Percentiles rank a stretch among this genome's conserved stretches.
Evolutionary conservation across 768 basidiomycete genomes (phyloP).

Genomic region (Pisolithus microcarpus): DNA sequence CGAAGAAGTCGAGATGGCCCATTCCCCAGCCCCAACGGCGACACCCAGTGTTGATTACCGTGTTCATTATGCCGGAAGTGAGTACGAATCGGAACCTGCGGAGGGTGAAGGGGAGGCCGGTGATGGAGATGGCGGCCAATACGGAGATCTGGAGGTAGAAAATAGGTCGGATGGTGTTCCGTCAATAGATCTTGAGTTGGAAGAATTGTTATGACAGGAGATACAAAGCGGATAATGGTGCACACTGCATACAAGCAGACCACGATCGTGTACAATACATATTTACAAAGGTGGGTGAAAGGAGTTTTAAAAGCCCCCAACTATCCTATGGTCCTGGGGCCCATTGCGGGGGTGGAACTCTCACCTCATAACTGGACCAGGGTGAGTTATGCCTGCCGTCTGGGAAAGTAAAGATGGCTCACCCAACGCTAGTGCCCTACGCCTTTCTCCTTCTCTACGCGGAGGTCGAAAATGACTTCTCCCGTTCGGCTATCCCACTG

Average conservation of each 20-base stretch:
- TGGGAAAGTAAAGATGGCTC: slow-evolving; percentile 17
- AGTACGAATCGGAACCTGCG: slow-evolving; percentile 46
- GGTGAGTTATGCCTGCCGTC: neutral
- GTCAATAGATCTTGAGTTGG: slow-evolving; percentile 23
- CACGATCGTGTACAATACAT: neutral
- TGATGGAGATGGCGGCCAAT: slow-evolving; percentile 19
- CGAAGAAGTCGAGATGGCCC: slow-evolving; percentile 28
- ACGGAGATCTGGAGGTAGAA: slow-evolving; percentile 18
- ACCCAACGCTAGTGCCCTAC: slow-evolving; percentile 77
- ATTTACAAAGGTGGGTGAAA: neutral
- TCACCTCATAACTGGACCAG: slow-evolving; percentile 35
- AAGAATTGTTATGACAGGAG: slow-evolving; percentile 15
- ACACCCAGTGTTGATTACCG: slow-evolving; percentile 42
- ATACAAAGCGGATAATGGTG: neutral
- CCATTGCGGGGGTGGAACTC: slow-evolving; percentile 40
- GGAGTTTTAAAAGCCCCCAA: no score
- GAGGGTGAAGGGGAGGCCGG: slow-evolving; percentile 21
- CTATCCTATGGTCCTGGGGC: slow-evolving; percentile 11
- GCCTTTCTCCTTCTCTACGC: slow-evolving; percentile 82
- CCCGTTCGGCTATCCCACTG: slow-evolving; percentile 50
- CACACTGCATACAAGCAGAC: neutral
- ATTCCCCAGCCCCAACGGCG: slow-evolving; percentile 47
- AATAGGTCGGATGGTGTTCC: slow-evolving; percentile 15
- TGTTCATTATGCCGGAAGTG: slow-evolving; percentile 41
- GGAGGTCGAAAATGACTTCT: slow-evolving; percentile 73